Evolutionary conservation across 352 stramenopile genomes (phyloP).

Genomic region (Globisporangium takayamanum): DNA sequence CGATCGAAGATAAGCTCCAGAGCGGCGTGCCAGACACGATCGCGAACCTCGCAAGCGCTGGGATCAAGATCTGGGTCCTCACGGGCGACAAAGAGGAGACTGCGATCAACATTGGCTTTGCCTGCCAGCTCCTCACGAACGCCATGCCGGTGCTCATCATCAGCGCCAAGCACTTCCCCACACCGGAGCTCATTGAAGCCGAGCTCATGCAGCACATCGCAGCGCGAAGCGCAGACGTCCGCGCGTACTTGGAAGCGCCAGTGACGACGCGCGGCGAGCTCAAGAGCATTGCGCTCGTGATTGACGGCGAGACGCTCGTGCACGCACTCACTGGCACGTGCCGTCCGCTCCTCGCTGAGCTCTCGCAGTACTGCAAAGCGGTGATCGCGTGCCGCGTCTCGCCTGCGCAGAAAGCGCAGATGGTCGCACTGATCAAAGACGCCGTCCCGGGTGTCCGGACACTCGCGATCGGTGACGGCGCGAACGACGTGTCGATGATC

Average conservation of each 20-base stretch:
- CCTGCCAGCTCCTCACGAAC: conserved; percentile 83
- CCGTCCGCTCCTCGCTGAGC: conserved; percentile 42
- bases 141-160: conserved; percentile 72
- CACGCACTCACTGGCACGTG: conserved; percentile 40
- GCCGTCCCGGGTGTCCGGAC: conserved; percentile 65
- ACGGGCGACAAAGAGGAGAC: conserved; percentile 94
- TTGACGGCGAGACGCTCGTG: conserved; percentile 71
- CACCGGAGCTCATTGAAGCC: conserved; percentile 34
- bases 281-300: conserved; percentile 62
- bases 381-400: conserved; percentile 87
- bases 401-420: conserved; percentile 80
- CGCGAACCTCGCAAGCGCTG: conserved; percentile 68
- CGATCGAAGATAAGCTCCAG: conserved; percentile 93
- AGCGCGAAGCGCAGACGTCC: conserved; percentile 35
- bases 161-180: conserved; percentile 50
- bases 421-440: conserved; percentile 80
- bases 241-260: conserved; percentile 38
- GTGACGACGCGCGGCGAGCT: conserved; percentile 33
- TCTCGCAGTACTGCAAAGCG: conserved; percentile 79
- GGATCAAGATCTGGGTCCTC: conserved; percentile 93
- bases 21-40: conserved; percentile 87
- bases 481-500: conserved; percentile 96
- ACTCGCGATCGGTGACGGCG: conserved; percentile 90
- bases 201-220: conserved; percentile 43
- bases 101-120: conserved; percentile 93